These are phyloP conservation scores for Prunus salicina DNA, from an alignment of 306 rosid genomes.

Conservation along the genomic window DNA sequence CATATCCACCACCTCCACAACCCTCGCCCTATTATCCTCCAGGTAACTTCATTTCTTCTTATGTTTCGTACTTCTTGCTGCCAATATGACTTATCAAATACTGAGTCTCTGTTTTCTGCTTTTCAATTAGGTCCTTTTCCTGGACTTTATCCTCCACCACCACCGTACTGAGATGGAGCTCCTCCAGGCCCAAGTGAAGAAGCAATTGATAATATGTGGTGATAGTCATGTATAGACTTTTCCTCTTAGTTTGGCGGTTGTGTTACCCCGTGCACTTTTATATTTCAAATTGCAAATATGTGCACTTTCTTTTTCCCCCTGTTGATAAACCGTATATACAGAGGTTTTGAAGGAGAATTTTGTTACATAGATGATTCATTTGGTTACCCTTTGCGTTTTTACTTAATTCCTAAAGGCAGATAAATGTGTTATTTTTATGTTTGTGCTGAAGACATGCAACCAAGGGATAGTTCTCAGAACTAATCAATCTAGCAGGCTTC, in stretches of 20 bases:
- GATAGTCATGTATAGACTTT: constrained; percentile 11
- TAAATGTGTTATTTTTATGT: not conserved
- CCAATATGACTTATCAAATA: not conserved
- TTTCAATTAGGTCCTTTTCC: constrained; percentile 35
- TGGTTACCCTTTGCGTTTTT: not conserved
- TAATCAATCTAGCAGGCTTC: too few species aligned
- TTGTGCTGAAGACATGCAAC: too few species aligned
- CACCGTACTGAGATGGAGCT: constrained; percentile 45
- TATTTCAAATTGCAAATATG: not conserved
- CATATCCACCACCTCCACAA: constrained; percentile 52
- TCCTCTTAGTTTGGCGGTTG: not conserved
- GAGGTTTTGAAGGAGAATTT: not conserved
- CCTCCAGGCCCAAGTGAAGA: not conserved
- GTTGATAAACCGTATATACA: not conserved
- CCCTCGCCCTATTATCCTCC: constrained; percentile 42
- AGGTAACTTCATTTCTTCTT: constrained; percentile 27
- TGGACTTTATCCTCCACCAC: constrained; percentile 78
- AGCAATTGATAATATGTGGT: not conserved
- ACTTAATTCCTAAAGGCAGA: not conserved
- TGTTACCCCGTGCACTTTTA: not conserved
- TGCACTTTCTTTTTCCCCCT: not conserved
- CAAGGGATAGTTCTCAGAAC: too few species aligned
- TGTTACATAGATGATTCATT: not conserved
- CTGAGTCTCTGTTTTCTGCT: constrained; percentile 11
- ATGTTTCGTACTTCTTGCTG: not conserved